Conservation (phyloP, 2,329 filamentous ascomycete species). For the Arachnomyces sp. region DNA sequence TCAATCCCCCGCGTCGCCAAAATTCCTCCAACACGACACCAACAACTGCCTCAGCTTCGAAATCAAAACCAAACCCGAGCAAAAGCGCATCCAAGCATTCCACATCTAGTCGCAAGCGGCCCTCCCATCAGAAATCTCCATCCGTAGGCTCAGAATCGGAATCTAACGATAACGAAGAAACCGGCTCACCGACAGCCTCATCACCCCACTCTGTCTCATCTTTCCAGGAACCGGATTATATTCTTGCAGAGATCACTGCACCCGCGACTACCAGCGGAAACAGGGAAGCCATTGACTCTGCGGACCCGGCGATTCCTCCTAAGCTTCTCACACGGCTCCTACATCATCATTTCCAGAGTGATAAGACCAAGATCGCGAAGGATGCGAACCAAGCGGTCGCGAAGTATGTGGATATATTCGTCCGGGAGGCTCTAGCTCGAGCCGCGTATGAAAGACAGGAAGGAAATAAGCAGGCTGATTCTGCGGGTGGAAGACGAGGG, state of each 20-base stretch:
- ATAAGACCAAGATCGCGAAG: slow-evolving; percentile 64
- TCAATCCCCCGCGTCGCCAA: slow-evolving; percentile 36
- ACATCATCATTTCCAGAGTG: slow-evolving; percentile 67
- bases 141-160: not conserved
- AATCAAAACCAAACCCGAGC: slow-evolving; percentile 13
- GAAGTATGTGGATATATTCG: slow-evolving; percentile 86
- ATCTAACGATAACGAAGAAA: slow-evolving; percentile 6
- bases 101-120: slow-evolving; percentile 2
- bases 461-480: slow-evolving; percentile 26
- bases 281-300: slow-evolving; percentile 23
- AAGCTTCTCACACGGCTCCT: slow-evolving; percentile 69
- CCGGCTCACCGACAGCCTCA: slow-evolving; percentile 9
- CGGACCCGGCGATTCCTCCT: slow-evolving; percentile 53
- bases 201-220: slow-evolving; percentile 16
- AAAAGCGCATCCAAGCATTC: slow-evolving; percentile 9
- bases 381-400: slow-evolving; percentile 70
- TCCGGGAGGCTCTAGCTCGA: slow-evolving; percentile 77
- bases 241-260: slow-evolving; percentile 38
- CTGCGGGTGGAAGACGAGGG: slow-evolving; percentile 18
- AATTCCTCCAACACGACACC: slow-evolving; percentile 19
- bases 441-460: slow-evolving; percentile 61
- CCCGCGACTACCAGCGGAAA: slow-evolving; percentile 12
- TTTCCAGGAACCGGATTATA: slow-evolving; percentile 38
- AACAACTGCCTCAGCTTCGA: slow-evolving; percentile 14
- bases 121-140: not conserved